A percentile compares a stretch with the other conserved stretches of the same genome.
These are phyloP conservation scores for Umbelopsis sp. DNA, from an alignment of 192 early-diverging fungal species.

Conservation along the genomic window DNA sequence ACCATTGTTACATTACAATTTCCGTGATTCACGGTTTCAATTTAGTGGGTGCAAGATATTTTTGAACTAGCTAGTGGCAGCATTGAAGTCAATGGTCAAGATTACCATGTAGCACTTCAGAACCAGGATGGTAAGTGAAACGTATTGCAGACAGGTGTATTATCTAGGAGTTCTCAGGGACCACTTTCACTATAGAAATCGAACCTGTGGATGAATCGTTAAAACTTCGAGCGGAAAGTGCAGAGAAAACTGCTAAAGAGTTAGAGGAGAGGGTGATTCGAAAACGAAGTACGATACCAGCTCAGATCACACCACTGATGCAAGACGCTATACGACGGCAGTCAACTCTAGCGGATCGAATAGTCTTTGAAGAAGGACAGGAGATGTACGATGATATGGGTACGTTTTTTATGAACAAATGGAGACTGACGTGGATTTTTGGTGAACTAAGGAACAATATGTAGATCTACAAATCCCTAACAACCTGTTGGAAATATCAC, in stretches of 20 bases:
- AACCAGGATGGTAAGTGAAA: conserved; percentile 30
- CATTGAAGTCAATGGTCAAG: conserved; percentile 41
- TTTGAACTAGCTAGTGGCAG: conserved; percentile 35
- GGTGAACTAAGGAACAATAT: neutral
- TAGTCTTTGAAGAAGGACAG: conserved; percentile 34
- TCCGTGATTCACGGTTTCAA: neutral
- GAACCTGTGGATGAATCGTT: conserved; percentile 45
- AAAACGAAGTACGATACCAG: conserved; percentile 42
- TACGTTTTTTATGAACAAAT: neutral
- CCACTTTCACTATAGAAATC: conserved; percentile 22
- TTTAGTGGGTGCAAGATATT: conserved; percentile 43
- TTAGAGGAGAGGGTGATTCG: conserved; percentile 38
- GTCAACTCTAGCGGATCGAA: conserved; percentile 36
- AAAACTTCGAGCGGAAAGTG: conserved; percentile 25
- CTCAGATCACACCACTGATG: conserved; percentile 45
- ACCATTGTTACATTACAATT: neutral
- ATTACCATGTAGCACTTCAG: conserved; percentile 38
- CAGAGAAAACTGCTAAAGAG: conserved; percentile 36
- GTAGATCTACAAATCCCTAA: neutral
- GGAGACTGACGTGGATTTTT: neutral
- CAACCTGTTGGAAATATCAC: conserved; percentile 9
- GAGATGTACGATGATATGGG: neutral
- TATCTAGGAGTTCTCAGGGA: neutral
- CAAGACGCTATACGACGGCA: conserved; percentile 42
- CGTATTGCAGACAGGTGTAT: neutral